phyloP scores from a whole-genome alignment of 2,329 filamentous ascomycete genomes.

The Fusarium algeriense region DNA sequence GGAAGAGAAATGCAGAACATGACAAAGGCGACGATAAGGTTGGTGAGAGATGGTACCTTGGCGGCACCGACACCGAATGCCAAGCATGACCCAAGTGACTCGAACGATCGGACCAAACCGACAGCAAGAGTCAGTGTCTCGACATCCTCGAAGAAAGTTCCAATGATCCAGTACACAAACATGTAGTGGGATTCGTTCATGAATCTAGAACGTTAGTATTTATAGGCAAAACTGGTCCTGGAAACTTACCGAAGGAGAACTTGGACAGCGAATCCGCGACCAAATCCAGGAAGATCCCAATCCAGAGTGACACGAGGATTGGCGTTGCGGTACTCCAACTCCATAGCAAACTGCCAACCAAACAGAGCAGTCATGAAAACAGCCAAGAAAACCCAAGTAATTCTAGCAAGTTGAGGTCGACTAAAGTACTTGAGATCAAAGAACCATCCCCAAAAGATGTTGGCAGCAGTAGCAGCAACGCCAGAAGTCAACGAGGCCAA shows the following conservation, averaged over 20 bases:
- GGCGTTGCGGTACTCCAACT: slow-evolving; percentile 58
- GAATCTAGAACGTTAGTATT: slow-evolving; percentile 48
- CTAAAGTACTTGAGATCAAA: slow-evolving; percentile 58
- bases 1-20: slow-evolving; percentile 60
- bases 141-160: slow-evolving; percentile 63
- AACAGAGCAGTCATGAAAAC: slow-evolving; percentile 58
- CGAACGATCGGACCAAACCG: slow-evolving; percentile 61
- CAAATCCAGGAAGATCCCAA: slow-evolving; percentile 59
- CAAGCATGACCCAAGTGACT: slow-evolving; percentile 61
- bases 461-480: slow-evolving; percentile 58
- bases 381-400: slow-evolving; percentile 58
- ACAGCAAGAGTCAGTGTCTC: slow-evolving; percentile 64
- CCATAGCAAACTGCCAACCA: slow-evolving; percentile 62
- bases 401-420: slow-evolving; percentile 57
- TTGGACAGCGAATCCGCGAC: slow-evolving; percentile 61
- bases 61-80: slow-evolving; percentile 62
- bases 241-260: slow-evolving; percentile 58
- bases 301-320: slow-evolving; percentile 57
- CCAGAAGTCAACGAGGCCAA: slow-evolving; percentile 60
- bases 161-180: slow-evolving; percentile 65
- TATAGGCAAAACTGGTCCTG: accelerated
- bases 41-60: slow-evolving; percentile 60
- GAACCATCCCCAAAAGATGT: slow-evolving; percentile 64
- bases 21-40: slow-evolving; percentile 61
- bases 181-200: slow-evolving; percentile 66